phyloP scores from a whole-genome alignment of 78 protist genomes.

The Isochrysis galbana region DNA sequence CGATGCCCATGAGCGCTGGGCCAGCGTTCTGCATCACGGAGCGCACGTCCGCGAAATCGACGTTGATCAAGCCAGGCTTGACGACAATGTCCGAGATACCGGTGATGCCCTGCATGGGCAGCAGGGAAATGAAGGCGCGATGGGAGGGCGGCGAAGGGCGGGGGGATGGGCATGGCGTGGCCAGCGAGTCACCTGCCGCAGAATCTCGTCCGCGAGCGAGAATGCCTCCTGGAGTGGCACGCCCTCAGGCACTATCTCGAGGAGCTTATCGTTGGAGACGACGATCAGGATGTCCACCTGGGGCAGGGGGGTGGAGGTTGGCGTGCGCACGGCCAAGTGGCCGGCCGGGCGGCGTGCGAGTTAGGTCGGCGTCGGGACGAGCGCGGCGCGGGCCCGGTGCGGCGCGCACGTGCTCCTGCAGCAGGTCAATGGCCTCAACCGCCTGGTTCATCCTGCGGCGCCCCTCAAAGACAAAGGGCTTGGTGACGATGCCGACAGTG shows the following conservation, averaged over 20 bases:
- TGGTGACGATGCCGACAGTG: constrained; percentile 39
- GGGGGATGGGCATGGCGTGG: not conserved
- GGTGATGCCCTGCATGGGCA: not conserved
- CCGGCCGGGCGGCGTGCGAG: too few relatives aligned
- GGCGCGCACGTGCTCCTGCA: too few relatives aligned
- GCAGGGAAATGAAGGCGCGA: not conserved
- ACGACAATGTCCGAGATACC: constrained; percentile 28
- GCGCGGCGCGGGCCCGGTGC: too few relatives aligned
- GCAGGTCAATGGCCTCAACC: constrained; percentile 40
- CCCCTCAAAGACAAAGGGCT: constrained; percentile 40
- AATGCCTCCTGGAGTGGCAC: constrained; percentile 61
- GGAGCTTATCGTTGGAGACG: constrained; percentile 76
- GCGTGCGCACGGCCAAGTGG: too few relatives aligned
- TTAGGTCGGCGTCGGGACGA: too few relatives aligned
- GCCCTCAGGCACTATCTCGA: constrained; percentile 6
- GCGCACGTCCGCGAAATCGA: constrained; percentile 85
- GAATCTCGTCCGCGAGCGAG: constrained; percentile 68
- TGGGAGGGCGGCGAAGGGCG: not conserved
- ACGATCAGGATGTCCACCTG: constrained; percentile 75
- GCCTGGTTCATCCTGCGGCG: constrained; percentile 47
- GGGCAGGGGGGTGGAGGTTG: not conserved
- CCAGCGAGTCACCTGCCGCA: constrained; percentile 50
- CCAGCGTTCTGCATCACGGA: constrained; percentile 49
- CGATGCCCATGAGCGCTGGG: constrained; percentile 38
- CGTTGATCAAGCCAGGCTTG: constrained; percentile 74